Conservation (phyloP, 768 basidiomycete genomes). For the Lyophyllum shimeji region DNA sequence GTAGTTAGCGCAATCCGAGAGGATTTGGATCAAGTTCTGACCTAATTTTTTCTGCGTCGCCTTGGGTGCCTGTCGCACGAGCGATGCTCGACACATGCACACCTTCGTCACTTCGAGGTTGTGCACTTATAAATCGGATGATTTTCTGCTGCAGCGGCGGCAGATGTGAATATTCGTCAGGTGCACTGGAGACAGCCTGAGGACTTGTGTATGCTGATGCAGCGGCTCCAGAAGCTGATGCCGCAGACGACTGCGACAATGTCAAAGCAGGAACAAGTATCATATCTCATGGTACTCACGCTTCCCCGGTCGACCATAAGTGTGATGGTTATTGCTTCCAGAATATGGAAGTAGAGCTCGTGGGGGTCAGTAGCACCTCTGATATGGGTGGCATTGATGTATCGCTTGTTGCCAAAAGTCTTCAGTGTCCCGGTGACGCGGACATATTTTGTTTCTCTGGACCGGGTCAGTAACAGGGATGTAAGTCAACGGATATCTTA, state of each 20-base stretch:
- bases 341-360: slow-evolving; percentile 80
- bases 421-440: slow-evolving; percentile 83
- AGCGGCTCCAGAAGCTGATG: slow-evolving; percentile 15
- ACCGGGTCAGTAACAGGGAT: background rate
- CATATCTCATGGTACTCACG: slow-evolving; percentile 36
- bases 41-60: slow-evolving; percentile 64
- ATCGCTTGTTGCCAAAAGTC: slow-evolving; percentile 75
- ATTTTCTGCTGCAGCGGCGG: slow-evolving; percentile 63
- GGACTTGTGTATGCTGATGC: slow-evolving; percentile 45
- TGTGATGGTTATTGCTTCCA: slow-evolving; percentile 73
- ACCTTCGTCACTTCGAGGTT: slow-evolving; percentile 55
- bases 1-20: slow-evolving; percentile 1
- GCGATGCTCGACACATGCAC: slow-evolving; percentile 74
- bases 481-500: slow-evolving; percentile 18
- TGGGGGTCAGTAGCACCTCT: slow-evolving; percentile 65
- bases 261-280: background rate
- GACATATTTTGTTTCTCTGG: slow-evolving; percentile 75
- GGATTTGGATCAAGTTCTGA: slow-evolving; percentile 24
- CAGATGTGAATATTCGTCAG: slow-evolving; percentile 54
- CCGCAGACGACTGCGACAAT: slow-evolving; percentile 28
- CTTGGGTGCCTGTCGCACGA: slow-evolving; percentile 50
- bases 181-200: slow-evolving; percentile 23
- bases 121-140: slow-evolving; percentile 59
- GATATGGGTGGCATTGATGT: slow-evolving; percentile 78
- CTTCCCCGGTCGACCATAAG: slow-evolving; percentile 66